These are phyloP conservation scores for Fusarium citri DNA, from an alignment of 2,329 filamentous ascomycete genomes.

Conservation along the genomic window DNA sequence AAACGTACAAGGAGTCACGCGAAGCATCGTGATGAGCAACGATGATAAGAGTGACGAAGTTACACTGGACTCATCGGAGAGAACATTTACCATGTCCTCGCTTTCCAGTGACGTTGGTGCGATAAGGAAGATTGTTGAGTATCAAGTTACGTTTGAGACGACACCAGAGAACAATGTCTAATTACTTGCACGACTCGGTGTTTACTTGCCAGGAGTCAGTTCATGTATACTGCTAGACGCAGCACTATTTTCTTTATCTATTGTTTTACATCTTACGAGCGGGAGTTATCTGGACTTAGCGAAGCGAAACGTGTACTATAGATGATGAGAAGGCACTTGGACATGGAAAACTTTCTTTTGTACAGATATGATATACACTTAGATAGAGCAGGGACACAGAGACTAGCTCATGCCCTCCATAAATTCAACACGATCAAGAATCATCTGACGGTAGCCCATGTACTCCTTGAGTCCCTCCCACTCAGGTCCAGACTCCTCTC, in stretches of 20 bases:
- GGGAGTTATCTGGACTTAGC: not conserved
- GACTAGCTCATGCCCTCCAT: constrained; percentile 83
- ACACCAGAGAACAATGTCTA: constrained; percentile 16
- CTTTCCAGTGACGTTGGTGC: constrained; percentile 35
- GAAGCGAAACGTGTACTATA: not conserved
- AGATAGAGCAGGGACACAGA: not conserved
- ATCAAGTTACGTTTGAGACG: constrained; percentile 51
- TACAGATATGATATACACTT: constrained; percentile 39
- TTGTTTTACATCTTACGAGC: not conserved
- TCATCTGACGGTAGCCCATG: constrained; percentile 85
- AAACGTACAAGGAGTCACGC: constrained; percentile 44
- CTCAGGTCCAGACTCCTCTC: constrained; percentile 90
- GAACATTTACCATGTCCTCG: constrained; percentile 12
- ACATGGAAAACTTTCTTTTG: constrained; percentile 13
- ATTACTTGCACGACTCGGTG: not conserved
- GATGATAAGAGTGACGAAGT: constrained; percentile 52
- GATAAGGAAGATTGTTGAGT: constrained; percentile 53
- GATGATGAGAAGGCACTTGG: not conserved
- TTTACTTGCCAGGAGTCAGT: not conserved
- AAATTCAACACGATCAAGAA: constrained; percentile 87
- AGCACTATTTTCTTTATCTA: not conserved
- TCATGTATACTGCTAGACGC: not conserved
- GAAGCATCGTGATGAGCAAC: constrained; percentile 44
- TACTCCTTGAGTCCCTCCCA: constrained; percentile 90
- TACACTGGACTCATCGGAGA: constrained; percentile 46